A percentile compares a stretch with the other conserved stretches of the same genome.
Evolutionary conservation across 177 flowering plant genomes (phyloP).

Genomic region (Vitis hybrid): DNA sequence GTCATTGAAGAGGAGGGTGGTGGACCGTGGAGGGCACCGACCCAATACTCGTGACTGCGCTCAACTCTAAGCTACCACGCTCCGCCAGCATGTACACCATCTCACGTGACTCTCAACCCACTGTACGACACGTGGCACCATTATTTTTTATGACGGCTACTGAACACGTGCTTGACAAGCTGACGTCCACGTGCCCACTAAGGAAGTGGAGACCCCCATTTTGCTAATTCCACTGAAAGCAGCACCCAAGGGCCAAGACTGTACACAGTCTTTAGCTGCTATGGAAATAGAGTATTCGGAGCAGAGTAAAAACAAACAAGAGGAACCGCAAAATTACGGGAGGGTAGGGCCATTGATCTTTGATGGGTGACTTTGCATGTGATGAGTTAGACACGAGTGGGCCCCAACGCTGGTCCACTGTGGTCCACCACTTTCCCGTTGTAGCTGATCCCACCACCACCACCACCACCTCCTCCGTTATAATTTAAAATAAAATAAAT

Average conservation of each 20-base stretch:
- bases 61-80: not conserved
- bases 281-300: no score
- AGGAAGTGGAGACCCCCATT: not conserved
- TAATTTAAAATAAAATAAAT: no score
- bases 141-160: not conserved
- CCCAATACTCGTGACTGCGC: slow-evolving; percentile 2
- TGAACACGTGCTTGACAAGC: slow-evolving; percentile 2
- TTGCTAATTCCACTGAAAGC: not conserved
- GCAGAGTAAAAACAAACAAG: not conserved
- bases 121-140: not conserved
- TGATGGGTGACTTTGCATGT: no score
- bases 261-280: no score
- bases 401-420: no score
- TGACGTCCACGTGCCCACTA: not conserved
- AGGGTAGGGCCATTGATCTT: not conserved
- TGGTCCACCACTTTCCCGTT: no score
- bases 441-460: no score
- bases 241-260: no score
- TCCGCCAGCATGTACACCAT: not conserved
- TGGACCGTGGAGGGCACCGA: not conserved
- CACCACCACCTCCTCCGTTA: no score
- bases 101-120: not conserved
- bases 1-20: not conserved
- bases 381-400: no score
- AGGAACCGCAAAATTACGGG: not conserved